Evolutionary conservation across 805 yeast genomes (phyloP).

Genomic region (Zygosaccharomyces rouxii): DNA sequence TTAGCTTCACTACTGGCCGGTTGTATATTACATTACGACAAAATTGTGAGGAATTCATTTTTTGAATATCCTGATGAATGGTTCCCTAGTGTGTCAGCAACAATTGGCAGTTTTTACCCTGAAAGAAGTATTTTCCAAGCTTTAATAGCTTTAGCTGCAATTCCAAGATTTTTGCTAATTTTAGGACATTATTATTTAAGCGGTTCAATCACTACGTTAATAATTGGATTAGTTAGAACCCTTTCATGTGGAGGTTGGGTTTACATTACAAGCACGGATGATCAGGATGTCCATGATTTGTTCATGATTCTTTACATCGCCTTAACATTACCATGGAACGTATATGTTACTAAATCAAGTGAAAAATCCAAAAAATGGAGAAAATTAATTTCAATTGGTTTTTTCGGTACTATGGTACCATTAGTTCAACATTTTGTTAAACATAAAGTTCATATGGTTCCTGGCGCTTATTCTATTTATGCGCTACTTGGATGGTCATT

Average conservation of each 20-base stretch:
- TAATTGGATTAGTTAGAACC: conserved; percentile 79
- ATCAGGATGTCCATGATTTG: conserved; percentile 92
- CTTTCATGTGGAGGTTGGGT: conserved; percentile 99
- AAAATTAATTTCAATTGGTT: conserved; percentile 50
- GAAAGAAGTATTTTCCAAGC: conserved; percentile 91
- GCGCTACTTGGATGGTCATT: conserved; percentile 94
- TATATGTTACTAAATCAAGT: conserved; percentile 48
- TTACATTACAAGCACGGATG: conserved; percentile 93
- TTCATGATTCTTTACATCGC: conserved; percentile 91
- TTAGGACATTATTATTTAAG: conserved; percentile 42
- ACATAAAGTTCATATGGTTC: conserved; percentile 78
- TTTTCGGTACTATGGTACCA: conserved; percentile 74
- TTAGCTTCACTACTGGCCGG: conserved; percentile 72
- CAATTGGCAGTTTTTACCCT: conserved; percentile 96
- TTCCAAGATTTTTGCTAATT: conserved; percentile 76
- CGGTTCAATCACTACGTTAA: conserved; percentile 16
- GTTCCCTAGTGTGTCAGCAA: conserved; percentile 96
- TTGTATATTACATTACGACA: conserved; percentile 70
- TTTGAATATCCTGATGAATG: conserved; percentile 96
- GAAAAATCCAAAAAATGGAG: conserved; percentile 45
- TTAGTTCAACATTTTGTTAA: conserved; percentile 84
- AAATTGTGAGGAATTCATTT: conserved; percentile 81
- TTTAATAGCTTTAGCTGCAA: conserved; percentile 86
- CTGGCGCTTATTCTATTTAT: conserved; percentile 95
- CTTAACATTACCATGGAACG: conserved; percentile 88